Evolutionary conservation across 345 rosid genomes (phyloP).

Genomic region (Eucalyptus viminalis): DNA sequence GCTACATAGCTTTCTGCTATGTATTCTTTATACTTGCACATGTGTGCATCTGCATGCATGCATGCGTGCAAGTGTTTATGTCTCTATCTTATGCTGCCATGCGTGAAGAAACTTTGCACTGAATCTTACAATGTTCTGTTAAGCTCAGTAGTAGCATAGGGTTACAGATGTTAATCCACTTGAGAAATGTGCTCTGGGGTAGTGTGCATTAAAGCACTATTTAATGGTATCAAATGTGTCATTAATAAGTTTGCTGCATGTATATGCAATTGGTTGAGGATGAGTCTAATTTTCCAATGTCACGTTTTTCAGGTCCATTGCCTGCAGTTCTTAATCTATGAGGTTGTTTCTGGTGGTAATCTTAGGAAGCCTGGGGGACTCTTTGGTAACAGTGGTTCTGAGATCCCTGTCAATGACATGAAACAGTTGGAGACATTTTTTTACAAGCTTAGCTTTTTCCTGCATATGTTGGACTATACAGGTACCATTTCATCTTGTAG

Average conservation of each 20-base stretch:
- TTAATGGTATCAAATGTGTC: background rate
- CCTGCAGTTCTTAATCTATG: conserved; percentile 93
- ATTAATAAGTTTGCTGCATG: background rate
- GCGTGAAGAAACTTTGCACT: background rate
- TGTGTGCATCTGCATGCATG: background rate
- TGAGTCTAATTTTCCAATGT: background rate
- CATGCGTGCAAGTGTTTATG: background rate
- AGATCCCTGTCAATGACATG: conserved; percentile 84
- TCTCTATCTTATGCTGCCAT: background rate
- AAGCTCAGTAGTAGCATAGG: background rate
- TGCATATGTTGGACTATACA: conserved; percentile 88
- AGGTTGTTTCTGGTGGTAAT: conserved; percentile 99
- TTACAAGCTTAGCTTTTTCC: conserved; percentile 96
- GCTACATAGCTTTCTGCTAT: background rate
- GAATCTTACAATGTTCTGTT: background rate
- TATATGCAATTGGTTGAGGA: background rate
- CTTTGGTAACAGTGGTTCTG: conserved; percentile 96
- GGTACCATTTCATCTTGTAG: conserved; percentile 26
- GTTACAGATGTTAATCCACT: background rate
- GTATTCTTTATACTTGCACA: background rate
- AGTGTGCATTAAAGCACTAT: background rate
- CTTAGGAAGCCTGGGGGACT: conserved; percentile 97
- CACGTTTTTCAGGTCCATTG: conserved; percentile 65
- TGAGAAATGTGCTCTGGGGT: background rate
- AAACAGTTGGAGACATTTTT: conserved; percentile 95